These are phyloP conservation scores for Ogataea saltuana DNA, from an alignment of 805 yeast species.

Conservation along the genomic window DNA sequence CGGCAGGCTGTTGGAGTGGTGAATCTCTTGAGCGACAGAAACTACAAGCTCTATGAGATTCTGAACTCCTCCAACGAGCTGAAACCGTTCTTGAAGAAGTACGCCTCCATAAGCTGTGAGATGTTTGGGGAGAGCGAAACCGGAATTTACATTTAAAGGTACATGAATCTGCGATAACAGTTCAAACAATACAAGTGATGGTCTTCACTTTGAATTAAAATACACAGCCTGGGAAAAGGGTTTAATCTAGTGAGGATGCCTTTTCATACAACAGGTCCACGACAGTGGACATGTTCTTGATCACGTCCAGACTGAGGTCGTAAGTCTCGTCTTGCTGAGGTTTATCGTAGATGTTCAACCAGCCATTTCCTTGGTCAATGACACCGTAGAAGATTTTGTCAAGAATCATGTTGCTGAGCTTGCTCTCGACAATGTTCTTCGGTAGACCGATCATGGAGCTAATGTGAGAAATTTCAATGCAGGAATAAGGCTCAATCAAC, in stretches of 20 bases:
- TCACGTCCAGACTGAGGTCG: constrained; percentile 81
- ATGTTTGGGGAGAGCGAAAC: constrained; percentile 32
- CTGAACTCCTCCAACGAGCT: constrained; percentile 55
- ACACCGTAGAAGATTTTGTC: constrained; percentile 96
- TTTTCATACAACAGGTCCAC: constrained; percentile 93
- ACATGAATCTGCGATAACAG: no score
- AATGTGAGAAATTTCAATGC: constrained; percentile 90
- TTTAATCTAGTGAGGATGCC: constrained; percentile 76
- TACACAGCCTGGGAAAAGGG: constrained; percentile 1
- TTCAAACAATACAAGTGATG: no score
- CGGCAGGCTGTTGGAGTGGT: constrained; percentile 60
- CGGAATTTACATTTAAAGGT: constrained; percentile 41
- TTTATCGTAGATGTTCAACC: constrained; percentile 89
- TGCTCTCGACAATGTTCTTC: constrained; percentile 86
- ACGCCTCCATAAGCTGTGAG: constrained; percentile 51
- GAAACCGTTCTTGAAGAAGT: constrained; percentile 49
- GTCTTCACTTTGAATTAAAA: constrained; percentile 2
- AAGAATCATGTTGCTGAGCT: constrained; percentile 92
- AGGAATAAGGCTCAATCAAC: constrained; percentile 93
- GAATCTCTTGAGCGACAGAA: constrained; percentile 66
- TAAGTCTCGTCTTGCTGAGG: constrained; percentile 87
- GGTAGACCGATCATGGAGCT: constrained; percentile 88
- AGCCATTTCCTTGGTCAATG: constrained; percentile 96
- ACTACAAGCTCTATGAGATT: constrained; percentile 57
- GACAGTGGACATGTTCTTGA: constrained; percentile 81